Evolutionary conservation across 2,329 filamentous ascomycete genomes (phyloP).

Genomic region (Phialocephala subalpina): DNA sequence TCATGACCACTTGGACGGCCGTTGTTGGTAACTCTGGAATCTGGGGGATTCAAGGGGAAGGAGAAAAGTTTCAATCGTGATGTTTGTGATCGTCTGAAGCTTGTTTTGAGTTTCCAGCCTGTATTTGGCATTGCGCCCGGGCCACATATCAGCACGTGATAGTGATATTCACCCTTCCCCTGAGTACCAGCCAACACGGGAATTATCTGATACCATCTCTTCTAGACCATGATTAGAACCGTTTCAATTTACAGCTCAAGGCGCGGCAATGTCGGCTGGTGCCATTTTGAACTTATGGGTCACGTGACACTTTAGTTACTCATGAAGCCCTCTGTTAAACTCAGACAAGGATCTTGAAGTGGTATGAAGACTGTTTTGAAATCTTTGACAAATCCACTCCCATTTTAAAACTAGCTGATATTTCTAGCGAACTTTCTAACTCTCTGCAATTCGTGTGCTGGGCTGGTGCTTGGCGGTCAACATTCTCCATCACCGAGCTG

Average conservation of each 20-base stretch:
- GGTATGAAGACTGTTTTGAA: too few species aligned
- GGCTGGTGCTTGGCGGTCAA: too few species aligned
- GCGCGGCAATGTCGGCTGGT: too few species aligned
- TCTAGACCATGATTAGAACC: not conserved
- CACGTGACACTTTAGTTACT: too few species aligned
- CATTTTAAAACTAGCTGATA: too few species aligned
- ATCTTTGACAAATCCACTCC: too few species aligned
- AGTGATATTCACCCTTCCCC: not conserved
- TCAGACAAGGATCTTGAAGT: too few species aligned
- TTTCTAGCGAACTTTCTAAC: too few species aligned
- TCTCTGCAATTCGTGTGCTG: too few species aligned
- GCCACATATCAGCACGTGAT: not conserved
- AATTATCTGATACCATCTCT: not conserved
- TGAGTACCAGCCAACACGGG: not conserved
- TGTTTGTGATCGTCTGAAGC: conserved; percentile 7
- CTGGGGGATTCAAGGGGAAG: not conserved
- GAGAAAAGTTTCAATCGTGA: conserved; percentile 2
- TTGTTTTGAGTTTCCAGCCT: conserved; percentile 5
- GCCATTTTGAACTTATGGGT: too few species aligned
- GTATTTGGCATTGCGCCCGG: not conserved
- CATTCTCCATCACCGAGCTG: too few species aligned
- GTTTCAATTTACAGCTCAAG: not conserved
- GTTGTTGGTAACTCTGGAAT: not conserved
- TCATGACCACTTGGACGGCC: not conserved
- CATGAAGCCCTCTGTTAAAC: too few species aligned